Conservation (phyloP, 169 alveolate genomes). For the Plasmodium blacklocki region DNA sequence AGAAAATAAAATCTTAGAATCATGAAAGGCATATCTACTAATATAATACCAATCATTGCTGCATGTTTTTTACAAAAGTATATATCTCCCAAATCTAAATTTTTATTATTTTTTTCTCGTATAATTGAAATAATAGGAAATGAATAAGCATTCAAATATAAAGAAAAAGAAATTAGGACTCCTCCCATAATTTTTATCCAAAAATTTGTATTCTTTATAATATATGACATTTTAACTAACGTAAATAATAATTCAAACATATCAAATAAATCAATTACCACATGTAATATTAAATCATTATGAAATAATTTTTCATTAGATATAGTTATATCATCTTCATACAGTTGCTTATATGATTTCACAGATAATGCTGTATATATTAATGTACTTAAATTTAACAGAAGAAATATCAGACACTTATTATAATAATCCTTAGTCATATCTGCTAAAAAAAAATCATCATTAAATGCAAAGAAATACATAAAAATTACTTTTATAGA, state of each 20-base stretch:
- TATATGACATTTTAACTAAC: slow-evolving; percentile 26
- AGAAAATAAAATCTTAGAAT: slow-evolving; percentile 49
- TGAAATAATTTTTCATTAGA: slow-evolving; percentile 84
- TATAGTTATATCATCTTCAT: slow-evolving; percentile 71
- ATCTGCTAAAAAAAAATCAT: slow-evolving; percentile 62
- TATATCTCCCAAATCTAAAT: slow-evolving; percentile 61
- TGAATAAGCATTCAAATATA: slow-evolving; percentile 57
- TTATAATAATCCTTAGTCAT: slow-evolving; percentile 75
- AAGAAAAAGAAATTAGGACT: slow-evolving; percentile 48
- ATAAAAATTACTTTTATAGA: slow-evolving; percentile 80
- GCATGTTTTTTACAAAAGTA: slow-evolving; percentile 69
- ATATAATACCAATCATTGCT: slow-evolving; percentile 50
- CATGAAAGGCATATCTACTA: slow-evolving; percentile 59
- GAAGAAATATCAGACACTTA: slow-evolving; percentile 74
- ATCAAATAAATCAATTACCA: slow-evolving; percentile 81
- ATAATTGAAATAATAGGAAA: slow-evolving; percentile 60
- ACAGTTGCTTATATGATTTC: slow-evolving; percentile 72
- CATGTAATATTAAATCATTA: slow-evolving; percentile 83
- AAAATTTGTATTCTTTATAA: slow-evolving; percentile 49
- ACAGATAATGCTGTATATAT: slow-evolving; percentile 79
- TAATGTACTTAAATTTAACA: slow-evolving; percentile 78
- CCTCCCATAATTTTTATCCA: slow-evolving; percentile 73
- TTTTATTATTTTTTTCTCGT: slow-evolving; percentile 53
- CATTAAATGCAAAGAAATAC: slow-evolving; percentile 82
- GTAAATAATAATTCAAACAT: slow-evolving; percentile 78